Evolutionary conservation across 2,329 filamentous ascomycete genomes (phyloP), one percentile per base, ranked within the genome.

Genomic region (Bipolaris cookei): DNA sequence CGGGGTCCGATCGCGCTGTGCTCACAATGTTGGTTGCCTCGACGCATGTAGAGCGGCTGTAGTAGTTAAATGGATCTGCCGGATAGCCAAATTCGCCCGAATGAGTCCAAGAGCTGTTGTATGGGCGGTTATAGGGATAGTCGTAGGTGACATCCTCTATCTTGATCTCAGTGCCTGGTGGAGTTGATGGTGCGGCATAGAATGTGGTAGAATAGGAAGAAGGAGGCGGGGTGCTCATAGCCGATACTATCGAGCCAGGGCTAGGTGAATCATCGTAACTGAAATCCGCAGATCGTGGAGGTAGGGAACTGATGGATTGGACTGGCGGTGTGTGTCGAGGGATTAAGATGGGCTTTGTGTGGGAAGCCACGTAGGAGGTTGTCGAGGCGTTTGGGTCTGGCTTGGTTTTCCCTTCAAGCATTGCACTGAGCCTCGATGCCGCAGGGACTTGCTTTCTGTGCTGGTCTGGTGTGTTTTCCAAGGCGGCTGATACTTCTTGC

Each of bases 11-110:
- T 30, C 77, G 72, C 75, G 82, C 79, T 6, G 68, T 76, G 13
- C 78, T 75, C 28, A 82, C 80, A 39, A 81, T 78, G 45, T 79
- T 77, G 10, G 79, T 75, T 16, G 80, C 80, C 56, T 77, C 72
- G 16, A 78, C 66, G 50, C 75, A 79, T 0, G 76, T 77, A 1
- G 73, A 63, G 1, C 65, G 65, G 51, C 62, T 71, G 54, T 70
- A 73, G 56, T 71, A 69, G 13, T 57, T 48, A 18, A 49, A 39
- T 11, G 64, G 54, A 13, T 67, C 58, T 20, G 61, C 38, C 14
- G 58, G 48, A 38, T 64, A 63, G 38, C 52, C 56, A 28, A 61
- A 65, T 18, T 63, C 58, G 38, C 64, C 62, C 14, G 63, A 32
- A 34, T 70, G 70, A 2, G 53, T 38, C 73, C 73, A 75, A 4